Conservation (phyloP, 108 stramenopile genomes). For the Cyclotella baltica region DNA sequence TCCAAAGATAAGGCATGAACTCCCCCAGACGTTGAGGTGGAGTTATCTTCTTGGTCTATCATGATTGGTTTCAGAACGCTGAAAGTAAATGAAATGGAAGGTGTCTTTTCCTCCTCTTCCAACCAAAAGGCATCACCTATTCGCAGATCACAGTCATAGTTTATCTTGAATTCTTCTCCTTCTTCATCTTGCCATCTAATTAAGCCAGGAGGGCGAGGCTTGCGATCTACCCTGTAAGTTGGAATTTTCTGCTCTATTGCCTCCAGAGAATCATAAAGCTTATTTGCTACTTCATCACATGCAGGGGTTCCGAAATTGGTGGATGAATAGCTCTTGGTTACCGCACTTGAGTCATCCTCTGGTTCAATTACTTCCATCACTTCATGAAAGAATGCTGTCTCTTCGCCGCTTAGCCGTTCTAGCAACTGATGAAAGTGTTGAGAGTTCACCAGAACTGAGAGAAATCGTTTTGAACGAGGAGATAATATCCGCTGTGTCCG, state of each 20-base stretch:
- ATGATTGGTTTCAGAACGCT: slow-evolving; percentile 54
- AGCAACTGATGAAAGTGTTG: slow-evolving; percentile 89
- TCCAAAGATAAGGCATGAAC: slow-evolving; percentile 58
- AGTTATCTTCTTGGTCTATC: slow-evolving; percentile 21
- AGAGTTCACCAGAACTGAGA: slow-evolving; percentile 80
- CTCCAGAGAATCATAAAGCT: slow-evolving; percentile 66
- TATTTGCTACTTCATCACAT: slow-evolving; percentile 54
- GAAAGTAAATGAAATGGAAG: slow-evolving; percentile 52
- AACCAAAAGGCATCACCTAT: slow-evolving; percentile 37
- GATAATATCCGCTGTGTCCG: slow-evolving; percentile 57
- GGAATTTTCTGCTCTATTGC: slow-evolving; percentile 82
- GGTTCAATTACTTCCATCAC: slow-evolving; percentile 72
- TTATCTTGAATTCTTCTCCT: slow-evolving; percentile 52
- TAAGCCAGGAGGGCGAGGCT: slow-evolving; percentile 26
- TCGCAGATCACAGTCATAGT: slow-evolving; percentile 35
- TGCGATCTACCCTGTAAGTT: slow-evolving; percentile 70
- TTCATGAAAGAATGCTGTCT: slow-evolving; percentile 79
- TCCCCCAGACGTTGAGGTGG: slow-evolving; percentile 32
- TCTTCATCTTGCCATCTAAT: slow-evolving; percentile 54
- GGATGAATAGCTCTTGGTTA: slow-evolving; percentile 30
- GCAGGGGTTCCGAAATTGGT: slow-evolving; percentile 44
- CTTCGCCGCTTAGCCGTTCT: slow-evolving; percentile 68
- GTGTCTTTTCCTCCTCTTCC: slow-evolving; percentile 41
- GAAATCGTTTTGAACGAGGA: slow-evolving; percentile 79
- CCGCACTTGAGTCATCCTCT: slow-evolving; percentile 39